These are phyloP conservation scores for Acmispon strigosus DNA, from an alignment of 306 rosid genomes.

Conservation along the genomic window DNA sequence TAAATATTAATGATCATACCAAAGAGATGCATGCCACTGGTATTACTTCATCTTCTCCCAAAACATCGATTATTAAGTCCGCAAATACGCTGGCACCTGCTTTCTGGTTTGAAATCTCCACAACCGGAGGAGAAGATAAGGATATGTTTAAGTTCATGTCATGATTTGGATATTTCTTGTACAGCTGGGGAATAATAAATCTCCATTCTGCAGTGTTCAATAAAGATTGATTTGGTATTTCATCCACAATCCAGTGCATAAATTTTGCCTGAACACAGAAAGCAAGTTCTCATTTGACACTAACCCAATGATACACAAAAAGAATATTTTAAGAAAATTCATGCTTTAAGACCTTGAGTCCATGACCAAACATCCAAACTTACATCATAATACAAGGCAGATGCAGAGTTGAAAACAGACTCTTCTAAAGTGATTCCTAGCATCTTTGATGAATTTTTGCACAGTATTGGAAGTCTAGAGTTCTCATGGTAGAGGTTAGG, in stretches of 20 bases:
- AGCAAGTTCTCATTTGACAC: slow-evolving; percentile 4
- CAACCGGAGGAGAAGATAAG: slow-evolving; percentile 64
- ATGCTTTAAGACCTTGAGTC: neutral
- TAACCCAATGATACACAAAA: neutral
- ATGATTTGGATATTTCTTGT: slow-evolving; percentile 83
- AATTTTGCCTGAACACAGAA: slow-evolving; percentile 63
- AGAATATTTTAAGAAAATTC: neutral
- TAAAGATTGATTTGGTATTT: slow-evolving; percentile 76
- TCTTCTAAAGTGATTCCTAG: slow-evolving; percentile 76
- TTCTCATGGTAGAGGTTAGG: slow-evolving; percentile 26
- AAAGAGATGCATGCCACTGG: slow-evolving; percentile 87
- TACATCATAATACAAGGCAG: slow-evolving; percentile 62
- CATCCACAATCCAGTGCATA: slow-evolving; percentile 87
- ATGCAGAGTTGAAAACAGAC: slow-evolving; percentile 79
- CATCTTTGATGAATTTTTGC: slow-evolving; percentile 70
- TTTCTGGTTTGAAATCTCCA: slow-evolving; percentile 50
- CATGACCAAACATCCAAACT: slow-evolving; percentile 14
- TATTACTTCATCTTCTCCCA: slow-evolving; percentile 45
- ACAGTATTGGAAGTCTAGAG: slow-evolving; percentile 35
- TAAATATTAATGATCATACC: slow-evolving; percentile 40
- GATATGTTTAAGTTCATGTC: slow-evolving; percentile 76
- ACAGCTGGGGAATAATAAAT: slow-evolving; percentile 83
- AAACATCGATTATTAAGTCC: slow-evolving; percentile 65
- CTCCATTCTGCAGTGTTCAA: slow-evolving; percentile 92
- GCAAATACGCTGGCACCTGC: slow-evolving; percentile 36